Evolutionary conservation across 768 basidiomycete species (phyloP).

Genomic region (Tulasnella calospora): DNA sequence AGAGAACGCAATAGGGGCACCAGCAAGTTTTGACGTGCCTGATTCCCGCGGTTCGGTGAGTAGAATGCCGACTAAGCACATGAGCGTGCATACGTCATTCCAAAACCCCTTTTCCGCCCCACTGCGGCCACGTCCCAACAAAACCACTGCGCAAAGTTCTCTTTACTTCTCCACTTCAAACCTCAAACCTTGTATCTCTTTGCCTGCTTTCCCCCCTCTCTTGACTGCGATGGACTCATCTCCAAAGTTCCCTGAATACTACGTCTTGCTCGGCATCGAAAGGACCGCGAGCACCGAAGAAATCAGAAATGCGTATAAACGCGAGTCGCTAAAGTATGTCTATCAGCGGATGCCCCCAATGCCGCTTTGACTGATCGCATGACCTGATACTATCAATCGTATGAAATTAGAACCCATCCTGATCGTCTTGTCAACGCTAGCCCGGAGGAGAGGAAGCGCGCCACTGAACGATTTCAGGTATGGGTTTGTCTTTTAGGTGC

Average conservation of each 20-base stretch:
- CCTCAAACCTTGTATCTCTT: too few species aligned
- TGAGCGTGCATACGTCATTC: too few species aligned
- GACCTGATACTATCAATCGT: background rate
- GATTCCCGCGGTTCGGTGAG: too few species aligned
- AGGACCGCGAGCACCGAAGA: conserved; percentile 63
- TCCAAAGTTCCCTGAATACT: conserved; percentile 65
- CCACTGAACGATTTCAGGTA: conserved; percentile 85
- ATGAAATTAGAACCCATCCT: conserved; percentile 67
- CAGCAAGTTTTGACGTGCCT: too few species aligned
- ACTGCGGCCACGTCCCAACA: too few species aligned
- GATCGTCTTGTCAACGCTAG: conserved; percentile 72
- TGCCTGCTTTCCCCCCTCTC: too few species aligned
- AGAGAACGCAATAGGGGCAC: too few species aligned
- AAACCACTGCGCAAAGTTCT: too few species aligned
- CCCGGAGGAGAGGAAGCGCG: conserved; percentile 59
- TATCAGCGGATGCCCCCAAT: background rate
- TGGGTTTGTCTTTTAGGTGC: conserved; percentile 24
- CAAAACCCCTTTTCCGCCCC: too few species aligned
- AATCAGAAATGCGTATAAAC: conserved; percentile 71
- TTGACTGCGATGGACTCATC: conserved; percentile 13
- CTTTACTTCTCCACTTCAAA: too few species aligned
- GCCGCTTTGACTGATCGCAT: background rate
- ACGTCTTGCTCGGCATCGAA: conserved; percentile 53
- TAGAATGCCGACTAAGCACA: too few species aligned
- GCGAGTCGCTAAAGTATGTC: conserved; percentile 63